Evolutionary conservation across 2,329 filamentous ascomycete species (phyloP).

Genomic region (Fusarium goolgardi): DNA sequence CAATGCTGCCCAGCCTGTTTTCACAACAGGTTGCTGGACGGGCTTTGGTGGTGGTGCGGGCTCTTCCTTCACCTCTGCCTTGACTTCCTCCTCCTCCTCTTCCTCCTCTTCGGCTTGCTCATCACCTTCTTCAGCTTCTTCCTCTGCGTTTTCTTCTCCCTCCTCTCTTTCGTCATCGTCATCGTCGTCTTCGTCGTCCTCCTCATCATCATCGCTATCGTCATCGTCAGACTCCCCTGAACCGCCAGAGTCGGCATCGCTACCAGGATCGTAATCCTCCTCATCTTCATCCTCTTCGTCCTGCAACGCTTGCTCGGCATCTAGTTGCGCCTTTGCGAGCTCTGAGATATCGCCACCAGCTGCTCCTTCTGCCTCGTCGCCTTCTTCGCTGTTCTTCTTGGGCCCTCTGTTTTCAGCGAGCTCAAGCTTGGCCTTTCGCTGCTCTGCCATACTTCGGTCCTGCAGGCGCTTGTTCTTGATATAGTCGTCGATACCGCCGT

Average conservation of each 20-base stretch:
- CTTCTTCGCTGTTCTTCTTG: slow-evolving; percentile 59
- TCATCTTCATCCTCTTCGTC: slow-evolving; percentile 73
- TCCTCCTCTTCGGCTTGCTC: slow-evolving; percentile 36
- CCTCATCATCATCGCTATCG: slow-evolving; percentile 56
- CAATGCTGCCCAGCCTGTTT: slow-evolving; percentile 50
- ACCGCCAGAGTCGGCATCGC: slow-evolving; percentile 69
- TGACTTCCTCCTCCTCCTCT: slow-evolving; percentile 41
- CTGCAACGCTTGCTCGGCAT: slow-evolving; percentile 65
- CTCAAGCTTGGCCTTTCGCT: slow-evolving; percentile 72
- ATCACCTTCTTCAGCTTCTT: slow-evolving; percentile 38
- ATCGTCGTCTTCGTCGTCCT: slow-evolving; percentile 54
- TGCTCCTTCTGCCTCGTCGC: slow-evolving; percentile 49
- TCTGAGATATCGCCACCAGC: slow-evolving; percentile 58
- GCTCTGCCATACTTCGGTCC: slow-evolving; percentile 76
- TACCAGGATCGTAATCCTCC: slow-evolving; percentile 74
- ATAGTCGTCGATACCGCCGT: slow-evolving; percentile 72
- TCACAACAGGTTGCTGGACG: slow-evolving; percentile 34
- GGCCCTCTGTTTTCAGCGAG: slow-evolving; percentile 69
- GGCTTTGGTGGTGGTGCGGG: slow-evolving; percentile 20
- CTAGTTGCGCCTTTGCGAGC: slow-evolving; percentile 61
- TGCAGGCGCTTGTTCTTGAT: slow-evolving; percentile 70
- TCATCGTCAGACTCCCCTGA: slow-evolving; percentile 67
- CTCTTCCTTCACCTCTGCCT: slow-evolving; percentile 21
- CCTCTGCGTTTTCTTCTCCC: slow-evolving; percentile 45
- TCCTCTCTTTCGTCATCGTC: slow-evolving; percentile 52